Percentiles rank a stretch among this genome's conserved stretches.
Evolutionary conservation across 495 filamentous ascomycete genomes (phyloP).

Genomic region (Tuber indicum): DNA sequence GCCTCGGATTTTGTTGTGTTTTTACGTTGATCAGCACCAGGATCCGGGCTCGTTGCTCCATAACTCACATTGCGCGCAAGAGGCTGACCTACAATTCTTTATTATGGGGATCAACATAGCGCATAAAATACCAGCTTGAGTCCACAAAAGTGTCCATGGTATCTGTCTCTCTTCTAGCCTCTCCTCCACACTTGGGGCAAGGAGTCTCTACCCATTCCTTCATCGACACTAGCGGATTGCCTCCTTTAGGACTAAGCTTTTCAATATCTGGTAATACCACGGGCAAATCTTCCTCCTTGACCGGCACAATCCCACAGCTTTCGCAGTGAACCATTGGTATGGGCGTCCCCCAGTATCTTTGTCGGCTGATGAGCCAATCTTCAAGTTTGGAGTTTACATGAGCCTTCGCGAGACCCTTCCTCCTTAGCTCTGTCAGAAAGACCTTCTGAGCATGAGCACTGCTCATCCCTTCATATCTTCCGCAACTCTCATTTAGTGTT

Average conservation of each 20-base stretch:
- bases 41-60: too few relatives aligned
- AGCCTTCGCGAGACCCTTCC: conserved; percentile 45
- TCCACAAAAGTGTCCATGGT: conserved; percentile 97
- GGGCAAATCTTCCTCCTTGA: conserved; percentile 67
- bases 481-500: conserved; percentile 58
- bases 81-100: conserved; percentile 35
- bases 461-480: conserved; percentile 53
- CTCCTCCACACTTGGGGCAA: conserved; percentile 65
- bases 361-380: conserved; percentile 83
- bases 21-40: too few relatives aligned
- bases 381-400: conserved; percentile 49
- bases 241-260: conserved; percentile 58
- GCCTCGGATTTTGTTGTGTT: too few relatives aligned
- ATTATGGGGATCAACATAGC: conserved; percentile 67
- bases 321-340: conserved; percentile 83
- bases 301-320: conserved; percentile 69
- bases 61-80: too few relatives aligned
- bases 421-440: conserved; percentile 58
- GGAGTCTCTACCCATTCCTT: conserved; percentile 66
- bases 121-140: conserved; percentile 85
- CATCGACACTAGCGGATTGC: conserved; percentile 67
- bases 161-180: conserved; percentile 77
- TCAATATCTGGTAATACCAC: conserved; percentile 67
- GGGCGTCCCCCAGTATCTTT: conserved; percentile 84
- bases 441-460: conserved; percentile 58